phyloP scores from a whole-genome alignment of 2,329 filamentous ascomycete genomes.

The Ceratocystis papillata region DNA sequence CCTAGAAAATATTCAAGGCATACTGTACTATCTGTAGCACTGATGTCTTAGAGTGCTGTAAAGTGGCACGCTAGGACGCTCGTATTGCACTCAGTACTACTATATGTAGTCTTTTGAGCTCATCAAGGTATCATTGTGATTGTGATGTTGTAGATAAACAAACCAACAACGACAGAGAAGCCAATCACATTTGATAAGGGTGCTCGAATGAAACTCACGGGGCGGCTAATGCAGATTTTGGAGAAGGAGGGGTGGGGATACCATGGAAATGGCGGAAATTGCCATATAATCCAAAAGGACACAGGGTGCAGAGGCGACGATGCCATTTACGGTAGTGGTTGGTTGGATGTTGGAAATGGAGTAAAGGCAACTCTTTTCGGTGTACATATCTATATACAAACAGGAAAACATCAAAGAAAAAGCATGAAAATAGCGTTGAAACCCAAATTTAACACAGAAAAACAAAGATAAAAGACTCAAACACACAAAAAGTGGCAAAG shows the following conservation, averaged over 20 bases:
- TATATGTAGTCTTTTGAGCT: too few relatives aligned
- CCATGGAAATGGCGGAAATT: background rate
- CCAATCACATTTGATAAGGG: too few relatives aligned
- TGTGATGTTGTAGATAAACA: too few relatives aligned
- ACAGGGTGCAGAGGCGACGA: background rate
- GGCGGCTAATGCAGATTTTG: background rate
- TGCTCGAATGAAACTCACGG: too few relatives aligned
- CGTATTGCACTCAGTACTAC: too few relatives aligned
- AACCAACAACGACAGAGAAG: too few relatives aligned
- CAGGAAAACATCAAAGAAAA: conserved; percentile 1
- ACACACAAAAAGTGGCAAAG: conserved; percentile 20
- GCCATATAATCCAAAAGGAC: background rate
- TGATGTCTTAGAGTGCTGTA: too few relatives aligned
- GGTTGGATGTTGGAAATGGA: background rate
- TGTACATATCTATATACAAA: background rate
- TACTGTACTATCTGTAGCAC: too few relatives aligned
- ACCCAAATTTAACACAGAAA: background rate
- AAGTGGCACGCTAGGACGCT: too few relatives aligned
- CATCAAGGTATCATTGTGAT: too few relatives aligned
- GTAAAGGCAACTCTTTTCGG: background rate
- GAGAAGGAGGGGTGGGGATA: background rate
- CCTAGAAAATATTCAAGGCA: too few relatives aligned
- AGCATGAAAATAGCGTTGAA: background rate
- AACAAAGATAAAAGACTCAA: conserved; percentile 17
- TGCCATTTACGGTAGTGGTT: background rate